Conservation (phyloP, 441 rosid species). For the Brassica balearica region DNA sequence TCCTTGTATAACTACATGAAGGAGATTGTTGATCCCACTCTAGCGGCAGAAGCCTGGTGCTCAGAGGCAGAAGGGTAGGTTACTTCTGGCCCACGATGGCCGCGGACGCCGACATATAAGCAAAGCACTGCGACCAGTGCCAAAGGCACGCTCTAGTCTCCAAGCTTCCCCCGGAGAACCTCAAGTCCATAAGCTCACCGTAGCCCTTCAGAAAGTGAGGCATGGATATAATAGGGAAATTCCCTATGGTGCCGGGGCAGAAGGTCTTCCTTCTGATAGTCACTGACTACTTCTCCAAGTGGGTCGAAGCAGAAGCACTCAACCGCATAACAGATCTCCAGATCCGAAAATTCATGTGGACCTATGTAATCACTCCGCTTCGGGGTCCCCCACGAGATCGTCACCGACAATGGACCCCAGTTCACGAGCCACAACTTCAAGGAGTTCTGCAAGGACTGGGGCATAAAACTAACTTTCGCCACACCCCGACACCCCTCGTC, state of each 20-base stretch:
- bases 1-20: neutral
- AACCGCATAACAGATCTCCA: neutral
- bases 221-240: neutral
- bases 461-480: neutral
- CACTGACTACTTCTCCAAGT: neutral
- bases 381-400: too few species aligned
- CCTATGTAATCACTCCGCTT: neutral
- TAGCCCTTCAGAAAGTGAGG: constrained; percentile 5
- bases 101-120: neutral
- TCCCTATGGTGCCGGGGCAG: neutral
- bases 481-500: neutral
- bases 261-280: neutral
- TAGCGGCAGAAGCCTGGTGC: neutral
- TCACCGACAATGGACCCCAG: too few species aligned
- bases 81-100: neutral
- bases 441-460: neutral
- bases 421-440: too few species aligned
- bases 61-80: neutral
- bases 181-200: neutral
- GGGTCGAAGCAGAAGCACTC: neutral
- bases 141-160: too few species aligned
- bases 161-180: too few species aligned
- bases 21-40: neutral
- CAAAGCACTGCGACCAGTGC: too few species aligned
- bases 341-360: neutral